Percentiles rank a stretch among this genome's conserved stretches.
Evolutionary conservation across 345 rosid genomes (phyloP).

Genomic region (Acer yangbiense): DNA sequence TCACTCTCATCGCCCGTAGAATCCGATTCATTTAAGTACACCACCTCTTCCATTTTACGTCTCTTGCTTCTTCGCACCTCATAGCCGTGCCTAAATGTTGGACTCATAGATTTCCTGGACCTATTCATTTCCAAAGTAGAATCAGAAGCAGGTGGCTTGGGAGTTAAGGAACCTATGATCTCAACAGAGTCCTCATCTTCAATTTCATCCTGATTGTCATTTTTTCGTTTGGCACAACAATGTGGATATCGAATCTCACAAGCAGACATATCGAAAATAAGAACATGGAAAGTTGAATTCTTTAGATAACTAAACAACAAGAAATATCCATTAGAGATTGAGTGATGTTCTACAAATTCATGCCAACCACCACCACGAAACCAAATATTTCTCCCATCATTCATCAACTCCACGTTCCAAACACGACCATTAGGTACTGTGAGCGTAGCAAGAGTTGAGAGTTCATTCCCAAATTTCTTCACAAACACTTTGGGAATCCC

Average conservation of each 20-base stretch:
- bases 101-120: neutral
- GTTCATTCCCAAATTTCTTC: constrained; percentile 40
- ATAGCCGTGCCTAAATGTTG: too few relatives aligned
- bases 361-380: constrained; percentile 37
- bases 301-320: constrained; percentile 43
- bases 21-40: too few relatives aligned
- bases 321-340: constrained; percentile 34
- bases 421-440: constrained; percentile 30
- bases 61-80: too few relatives aligned
- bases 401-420: constrained; percentile 35
- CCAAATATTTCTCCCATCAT: constrained; percentile 30
- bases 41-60: too few relatives aligned
- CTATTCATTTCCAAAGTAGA: neutral
- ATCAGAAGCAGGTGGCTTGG: neutral
- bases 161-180: neutral
- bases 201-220: neutral
- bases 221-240: neutral
- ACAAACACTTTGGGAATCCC: constrained; percentile 40
- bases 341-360: constrained; percentile 28
- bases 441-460: constrained; percentile 29
- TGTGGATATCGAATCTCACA: constrained; percentile 41
- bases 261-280: constrained; percentile 34
- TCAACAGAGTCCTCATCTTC: neutral
- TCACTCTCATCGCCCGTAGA: too few relatives aligned
- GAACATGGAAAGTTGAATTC: constrained; percentile 34